Evolutionary conservation across 2,329 filamentous ascomycete species (phyloP).

Genomic region (Venturia asperata): DNA sequence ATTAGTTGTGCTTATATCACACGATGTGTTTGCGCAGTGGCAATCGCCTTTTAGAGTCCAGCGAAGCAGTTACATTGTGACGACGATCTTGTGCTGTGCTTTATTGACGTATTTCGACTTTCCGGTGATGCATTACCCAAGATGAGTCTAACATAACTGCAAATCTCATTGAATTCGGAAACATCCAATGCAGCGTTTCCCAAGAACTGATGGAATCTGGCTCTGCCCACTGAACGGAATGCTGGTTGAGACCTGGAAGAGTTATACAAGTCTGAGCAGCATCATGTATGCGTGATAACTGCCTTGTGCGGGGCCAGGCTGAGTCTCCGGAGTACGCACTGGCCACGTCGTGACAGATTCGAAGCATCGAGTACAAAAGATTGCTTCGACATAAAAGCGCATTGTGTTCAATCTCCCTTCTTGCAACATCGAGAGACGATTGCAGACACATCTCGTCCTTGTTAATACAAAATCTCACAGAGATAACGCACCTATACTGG

Average conservation of each 20-base stretch:
- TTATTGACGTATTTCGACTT: not conserved
- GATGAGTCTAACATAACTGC: not conserved
- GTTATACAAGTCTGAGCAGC: not conserved
- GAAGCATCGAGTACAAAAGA: constrained; percentile 12
- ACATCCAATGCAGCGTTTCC: not conserved
- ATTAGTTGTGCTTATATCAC: too few species aligned
- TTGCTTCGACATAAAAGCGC: not conserved
- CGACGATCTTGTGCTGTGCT: not conserved
- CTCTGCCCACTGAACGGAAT: not conserved
- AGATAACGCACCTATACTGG: not conserved
- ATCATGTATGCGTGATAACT: not conserved
- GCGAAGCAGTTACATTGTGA: not conserved
- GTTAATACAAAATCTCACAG: not conserved
- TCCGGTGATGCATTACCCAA: not conserved
- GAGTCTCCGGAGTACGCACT: constrained; percentile 1
- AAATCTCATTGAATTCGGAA: not conserved
- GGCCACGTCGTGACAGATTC: constrained; percentile 3
- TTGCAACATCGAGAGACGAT: constrained; percentile 7
- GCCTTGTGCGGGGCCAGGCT: constrained; percentile 1
- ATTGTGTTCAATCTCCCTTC: not conserved
- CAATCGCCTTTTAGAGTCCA: not conserved
- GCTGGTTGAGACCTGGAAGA: not conserved
- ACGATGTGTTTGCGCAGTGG: too few species aligned
- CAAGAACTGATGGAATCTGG: not conserved
- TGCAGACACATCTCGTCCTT: not conserved